Base-by-base conservation (phyloP, 2,329 filamentous ascomycete genomes). In the Penicillium corylophilum region DNA sequence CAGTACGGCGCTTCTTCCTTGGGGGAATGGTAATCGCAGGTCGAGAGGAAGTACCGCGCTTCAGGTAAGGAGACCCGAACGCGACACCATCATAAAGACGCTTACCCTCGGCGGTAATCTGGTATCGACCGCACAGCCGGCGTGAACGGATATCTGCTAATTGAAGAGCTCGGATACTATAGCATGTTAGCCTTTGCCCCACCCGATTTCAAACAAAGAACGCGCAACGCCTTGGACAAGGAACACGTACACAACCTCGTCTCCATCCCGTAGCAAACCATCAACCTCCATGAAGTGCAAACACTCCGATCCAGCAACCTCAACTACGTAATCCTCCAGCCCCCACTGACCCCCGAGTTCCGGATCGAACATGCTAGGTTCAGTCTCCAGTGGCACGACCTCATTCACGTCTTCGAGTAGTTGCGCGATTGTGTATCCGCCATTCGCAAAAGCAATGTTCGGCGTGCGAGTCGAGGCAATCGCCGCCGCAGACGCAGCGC, bases 251-350 rank as follows among this genome's bases (percentile, higher is more conserved):
- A 88, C 78, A 50, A 96, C 82, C 69, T 92, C 84, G 64, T 96
- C 92, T 48, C 94, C 90, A 46, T 93, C 86, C 60, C 89, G 87
- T 51, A 96, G 76, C 9, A 94, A 77, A 40, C 81, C 80, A 13
- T 79, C 77, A 5, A 95, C 80, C 18, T 82, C 78, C 67, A 90
- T 87, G 64, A 90, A 97, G 73, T 96, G 93, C 50, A 96, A 74
- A 63, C 90, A 94, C 72, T 97, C 93, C 60, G 89, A 96, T 41
- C 82, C 84, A n/a, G 80, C 80, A 3, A 96, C 79, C 71, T 95
- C 89, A 26, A 96, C 89, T 8, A 82, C 82, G 70, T 97, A 97
- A 68, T 96, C 90, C 64, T 96, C 92, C 3, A 96, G 74, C 0
- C 90, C 90, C 90, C 90, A 96, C 53, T 90, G 68, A 8, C 73